phyloP scores from a whole-genome alignment of 352 stramenopile species.

The Peronospora belbahrii region DNA sequence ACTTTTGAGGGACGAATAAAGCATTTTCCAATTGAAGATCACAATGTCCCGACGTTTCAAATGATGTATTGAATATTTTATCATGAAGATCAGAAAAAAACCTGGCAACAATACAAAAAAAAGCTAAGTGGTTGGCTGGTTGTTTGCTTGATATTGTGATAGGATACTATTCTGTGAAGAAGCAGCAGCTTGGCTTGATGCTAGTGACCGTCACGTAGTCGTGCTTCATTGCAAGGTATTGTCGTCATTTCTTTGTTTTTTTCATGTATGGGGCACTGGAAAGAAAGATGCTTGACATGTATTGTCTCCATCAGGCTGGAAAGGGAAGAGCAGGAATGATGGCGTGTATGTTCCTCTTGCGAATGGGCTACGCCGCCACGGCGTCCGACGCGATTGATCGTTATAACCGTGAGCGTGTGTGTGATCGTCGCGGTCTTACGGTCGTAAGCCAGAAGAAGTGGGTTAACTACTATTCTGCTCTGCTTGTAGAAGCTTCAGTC shows the following conservation, averaged over 20 bases:
- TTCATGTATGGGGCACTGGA: background rate
- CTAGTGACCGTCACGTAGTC: constrained; percentile 34
- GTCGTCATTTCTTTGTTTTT: background rate
- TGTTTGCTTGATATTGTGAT: constrained; percentile 1
- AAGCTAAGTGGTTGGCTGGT: too few species aligned
- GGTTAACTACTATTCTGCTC: constrained; percentile 54
- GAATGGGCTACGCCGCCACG: constrained; percentile 44
- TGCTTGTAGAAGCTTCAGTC: constrained; percentile 9
- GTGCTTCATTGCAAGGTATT: constrained; percentile 69
- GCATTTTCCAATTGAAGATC: constrained; percentile 63
- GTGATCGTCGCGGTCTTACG: constrained; percentile 48
- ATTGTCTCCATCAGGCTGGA: constrained; percentile 29
- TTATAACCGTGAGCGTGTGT: constrained; percentile 61
- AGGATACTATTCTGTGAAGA: constrained; percentile 72
- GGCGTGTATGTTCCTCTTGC: constrained; percentile 63
- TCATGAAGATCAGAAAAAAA: too few species aligned
- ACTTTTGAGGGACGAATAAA: constrained; percentile 44
- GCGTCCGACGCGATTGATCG: constrained; percentile 45
- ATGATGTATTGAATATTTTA: too few species aligned
- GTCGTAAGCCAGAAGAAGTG: constrained; percentile 67
- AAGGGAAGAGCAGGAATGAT: constrained; percentile 76
- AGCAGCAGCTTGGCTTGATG: constrained; percentile 48
- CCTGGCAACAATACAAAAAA: too few species aligned
- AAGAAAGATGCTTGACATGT: background rate
- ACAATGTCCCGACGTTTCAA: constrained; percentile 62